Evolutionary conservation across 2,329 filamentous ascomycete genomes (phyloP).

Genomic region (Ophiosphaerella herpotricha): DNA sequence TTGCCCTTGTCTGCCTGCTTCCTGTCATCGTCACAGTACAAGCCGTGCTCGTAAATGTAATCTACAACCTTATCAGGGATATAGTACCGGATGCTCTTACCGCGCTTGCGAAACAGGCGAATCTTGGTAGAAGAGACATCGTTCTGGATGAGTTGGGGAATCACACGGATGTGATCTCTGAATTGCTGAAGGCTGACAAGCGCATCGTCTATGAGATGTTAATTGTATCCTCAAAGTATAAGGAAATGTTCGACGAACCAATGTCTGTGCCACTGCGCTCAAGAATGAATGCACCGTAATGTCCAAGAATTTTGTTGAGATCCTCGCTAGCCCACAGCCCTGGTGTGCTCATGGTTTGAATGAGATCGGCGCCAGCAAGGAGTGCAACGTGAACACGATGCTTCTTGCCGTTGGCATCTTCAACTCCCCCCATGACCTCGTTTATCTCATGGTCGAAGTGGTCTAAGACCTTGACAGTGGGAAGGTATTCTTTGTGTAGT

Average conservation of each 20-base stretch:
- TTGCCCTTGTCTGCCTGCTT: conserved; percentile 44
- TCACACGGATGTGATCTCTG: conserved; percentile 85
- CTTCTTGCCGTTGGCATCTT: conserved; percentile 67
- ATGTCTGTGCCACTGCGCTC: conserved; percentile 88
- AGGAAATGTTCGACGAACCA: conserved; percentile 22
- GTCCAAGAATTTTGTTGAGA: conserved; percentile 83
- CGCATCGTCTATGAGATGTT: conserved; percentile 67
- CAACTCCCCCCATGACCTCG: conserved; percentile 72
- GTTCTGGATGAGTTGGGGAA: conserved; percentile 85
- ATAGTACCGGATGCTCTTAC: conserved; percentile 49
- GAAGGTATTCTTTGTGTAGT: conserved; percentile 80
- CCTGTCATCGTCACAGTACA: conserved; percentile 47
- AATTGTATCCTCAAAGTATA: conserved; percentile 5
- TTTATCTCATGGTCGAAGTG: conserved; percentile 94
- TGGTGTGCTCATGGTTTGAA: conserved; percentile 58
- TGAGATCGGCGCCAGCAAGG: conserved; percentile 69
- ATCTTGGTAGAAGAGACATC: conserved; percentile 85
- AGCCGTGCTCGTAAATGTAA: conserved; percentile 47
- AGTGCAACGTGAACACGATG: conserved; percentile 76
- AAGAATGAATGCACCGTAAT: conserved; percentile 84
- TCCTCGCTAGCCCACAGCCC: conserved; percentile 81
- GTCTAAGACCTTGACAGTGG: conserved; percentile 86
- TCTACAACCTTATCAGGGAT: conserved; percentile 47
- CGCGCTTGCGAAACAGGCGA: conserved; percentile 65
- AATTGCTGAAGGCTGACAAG: conserved; percentile 79